A percentile compares a stretch with the other conserved stretches of the same genome.
These are phyloP conservation scores for Plicaturopsis crispa DNA, from an alignment of 768 basidiomycete genomes.

Conservation along the genomic window DNA sequence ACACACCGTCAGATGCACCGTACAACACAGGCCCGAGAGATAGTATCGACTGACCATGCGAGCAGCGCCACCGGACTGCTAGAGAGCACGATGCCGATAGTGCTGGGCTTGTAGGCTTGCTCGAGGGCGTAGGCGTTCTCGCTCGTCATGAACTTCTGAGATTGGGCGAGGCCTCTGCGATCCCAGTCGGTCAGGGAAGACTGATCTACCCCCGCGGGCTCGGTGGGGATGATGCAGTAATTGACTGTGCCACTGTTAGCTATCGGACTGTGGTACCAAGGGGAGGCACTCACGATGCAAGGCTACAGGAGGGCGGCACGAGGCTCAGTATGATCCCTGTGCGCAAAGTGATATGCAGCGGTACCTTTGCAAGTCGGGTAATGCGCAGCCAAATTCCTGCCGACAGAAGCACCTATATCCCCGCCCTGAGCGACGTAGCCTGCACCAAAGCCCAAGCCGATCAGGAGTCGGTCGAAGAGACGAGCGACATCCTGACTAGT, in stretches of 20 bases:
- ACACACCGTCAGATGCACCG: neutral
- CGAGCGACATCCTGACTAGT: conserved; percentile 14
- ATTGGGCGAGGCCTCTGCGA: conserved; percentile 10
- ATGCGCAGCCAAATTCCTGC: conserved; percentile 11
- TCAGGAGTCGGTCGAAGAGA: conserved; percentile 19
- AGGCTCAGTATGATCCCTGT: too few relatives aligned
- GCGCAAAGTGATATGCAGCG: too few relatives aligned
- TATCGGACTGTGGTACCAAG: too few relatives aligned
- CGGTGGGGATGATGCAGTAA: neutral
- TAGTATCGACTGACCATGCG: conserved; percentile 12
- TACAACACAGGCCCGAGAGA: neutral
- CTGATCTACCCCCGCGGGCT: too few relatives aligned
- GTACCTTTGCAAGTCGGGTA: conserved; percentile 18
- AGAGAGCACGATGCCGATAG: conserved; percentile 15
- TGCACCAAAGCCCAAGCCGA: conserved; percentile 17
- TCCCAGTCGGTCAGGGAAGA: too few relatives aligned
- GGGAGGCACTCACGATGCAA: too few relatives aligned
- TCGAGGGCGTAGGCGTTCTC: conserved; percentile 12
- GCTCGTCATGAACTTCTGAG: conserved; percentile 1
- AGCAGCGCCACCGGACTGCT: conserved; percentile 16
- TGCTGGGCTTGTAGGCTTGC: conserved; percentile 15
- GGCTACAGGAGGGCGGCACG: too few relatives aligned
- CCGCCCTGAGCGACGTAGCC: conserved; percentile 23
- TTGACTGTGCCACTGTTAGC: too few relatives aligned
- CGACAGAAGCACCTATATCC: conserved; percentile 20